Conservation (phyloP, 2,329 filamentous ascomycete species). For the Sporothrix globosa region DNA sequence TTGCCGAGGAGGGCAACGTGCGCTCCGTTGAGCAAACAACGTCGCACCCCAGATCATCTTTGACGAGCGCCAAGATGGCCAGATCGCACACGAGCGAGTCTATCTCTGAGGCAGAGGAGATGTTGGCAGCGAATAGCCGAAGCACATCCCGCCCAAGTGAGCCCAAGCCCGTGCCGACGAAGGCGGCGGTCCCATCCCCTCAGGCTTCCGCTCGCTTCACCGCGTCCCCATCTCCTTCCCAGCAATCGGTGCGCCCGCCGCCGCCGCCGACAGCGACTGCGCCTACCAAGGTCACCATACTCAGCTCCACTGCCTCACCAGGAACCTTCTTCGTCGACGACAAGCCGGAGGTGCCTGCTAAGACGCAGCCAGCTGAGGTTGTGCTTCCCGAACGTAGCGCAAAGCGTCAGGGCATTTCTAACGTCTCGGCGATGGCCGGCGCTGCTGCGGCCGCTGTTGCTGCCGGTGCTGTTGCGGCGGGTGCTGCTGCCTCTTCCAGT, state of each 20-base stretch:
- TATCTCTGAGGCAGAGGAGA: constrained; percentile 53
- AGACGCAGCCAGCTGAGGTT: constrained; percentile 32
- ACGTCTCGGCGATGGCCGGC: background rate
- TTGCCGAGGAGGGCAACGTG: constrained; percentile 47
- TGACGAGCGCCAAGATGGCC: constrained; percentile 24
- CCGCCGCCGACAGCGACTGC: constrained; percentile 35
- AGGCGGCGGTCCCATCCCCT: background rate
- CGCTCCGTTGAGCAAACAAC: constrained; percentile 32
- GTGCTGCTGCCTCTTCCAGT: constrained; percentile 39
- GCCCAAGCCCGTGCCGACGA: background rate
- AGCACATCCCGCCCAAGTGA: background rate
- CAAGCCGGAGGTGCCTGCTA: constrained; percentile 44
- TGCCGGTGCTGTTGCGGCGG: background rate
- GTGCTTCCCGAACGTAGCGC: constrained; percentile 37
- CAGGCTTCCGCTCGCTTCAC: background rate
- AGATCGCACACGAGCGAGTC: constrained; percentile 39
- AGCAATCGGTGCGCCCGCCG: constrained; percentile 16
- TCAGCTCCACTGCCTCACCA: constrained; percentile 42
- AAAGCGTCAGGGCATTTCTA: constrained; percentile 28
- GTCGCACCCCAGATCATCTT: constrained; percentile 23
- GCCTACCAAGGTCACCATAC: constrained; percentile 44
- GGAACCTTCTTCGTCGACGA: constrained; percentile 45
- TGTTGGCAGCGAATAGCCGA: constrained; percentile 21
- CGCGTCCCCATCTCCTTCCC: constrained; percentile 22
- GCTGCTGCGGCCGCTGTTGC: constrained; percentile 41